These are phyloP conservation scores for Rehmannia glutinosa DNA, from an alignment of 257 asterid species.

Conservation along the genomic window DNA sequence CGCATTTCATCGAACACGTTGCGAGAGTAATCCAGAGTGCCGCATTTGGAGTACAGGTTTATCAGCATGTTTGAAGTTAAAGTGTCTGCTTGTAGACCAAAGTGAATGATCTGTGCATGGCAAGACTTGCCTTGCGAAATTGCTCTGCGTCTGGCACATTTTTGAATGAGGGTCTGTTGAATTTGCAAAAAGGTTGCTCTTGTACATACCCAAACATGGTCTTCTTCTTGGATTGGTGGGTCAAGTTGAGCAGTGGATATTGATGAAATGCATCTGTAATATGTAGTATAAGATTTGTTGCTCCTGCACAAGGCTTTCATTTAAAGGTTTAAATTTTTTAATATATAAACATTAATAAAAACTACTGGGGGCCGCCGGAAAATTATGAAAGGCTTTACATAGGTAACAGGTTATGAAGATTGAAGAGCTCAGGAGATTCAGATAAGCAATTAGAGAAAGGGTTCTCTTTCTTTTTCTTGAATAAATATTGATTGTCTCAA, in stretches of 20 bases:
- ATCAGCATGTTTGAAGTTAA: constrained; percentile 73
- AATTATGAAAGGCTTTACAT: background rate
- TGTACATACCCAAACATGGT: constrained; percentile 22
- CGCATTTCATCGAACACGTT: constrained; percentile 78
- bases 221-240: constrained; percentile 22
- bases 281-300: background rate
- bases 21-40: constrained; percentile 37
- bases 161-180: constrained; percentile 48
- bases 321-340: background rate
- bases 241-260: constrained; percentile 23
- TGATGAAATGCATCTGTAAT: constrained; percentile 30
- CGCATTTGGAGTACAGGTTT: constrained; percentile 63
- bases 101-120: constrained; percentile 54
- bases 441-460: background rate
- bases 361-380: no score
- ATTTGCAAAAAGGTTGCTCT: constrained; percentile 28
- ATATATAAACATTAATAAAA: no score
- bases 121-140: constrained; percentile 42
- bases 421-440: no score
- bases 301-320: constrained; percentile 39
- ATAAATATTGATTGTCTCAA: no score
- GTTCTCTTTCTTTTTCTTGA: background rate
- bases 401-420: background rate
- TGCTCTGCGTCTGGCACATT: constrained; percentile 47
- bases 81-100: constrained; percentile 47